Conservation (phyloP, 2,329 filamentous ascomycete species). For the Lasiodiplodia theobromae region DNA sequence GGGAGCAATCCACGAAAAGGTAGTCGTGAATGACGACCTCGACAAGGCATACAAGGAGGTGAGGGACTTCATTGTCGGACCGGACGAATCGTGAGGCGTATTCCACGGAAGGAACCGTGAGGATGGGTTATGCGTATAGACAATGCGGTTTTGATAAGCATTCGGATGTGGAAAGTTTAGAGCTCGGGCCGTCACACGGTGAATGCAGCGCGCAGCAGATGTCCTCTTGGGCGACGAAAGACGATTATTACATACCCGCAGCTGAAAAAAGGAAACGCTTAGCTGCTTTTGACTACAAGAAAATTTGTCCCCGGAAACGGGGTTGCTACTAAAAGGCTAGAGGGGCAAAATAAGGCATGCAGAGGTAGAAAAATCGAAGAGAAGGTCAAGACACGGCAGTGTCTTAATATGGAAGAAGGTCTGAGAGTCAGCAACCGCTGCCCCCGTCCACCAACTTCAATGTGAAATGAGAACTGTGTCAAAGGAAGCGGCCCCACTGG, state of each 20-base stretch:
- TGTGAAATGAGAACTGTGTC: conserved; percentile 28
- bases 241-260: conserved; percentile 30
- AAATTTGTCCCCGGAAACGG: conserved; percentile 9
- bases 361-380: conserved; percentile 27
- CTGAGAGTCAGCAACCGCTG: conserved; percentile 18
- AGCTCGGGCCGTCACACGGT: background rate
- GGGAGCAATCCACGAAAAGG: conserved; percentile 57
- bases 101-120: background rate
- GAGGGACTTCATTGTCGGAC: conserved; percentile 59
- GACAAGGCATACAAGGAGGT: conserved; percentile 59
- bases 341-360: conserved; percentile 24
- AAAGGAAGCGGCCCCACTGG: conserved; percentile 30
- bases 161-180: background rate
- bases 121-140: background rate
- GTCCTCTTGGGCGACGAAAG: conserved; percentile 6
- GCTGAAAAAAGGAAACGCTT: conserved; percentile 29
- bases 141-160: background rate
- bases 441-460: conserved; percentile 23
- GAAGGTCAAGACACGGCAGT: conserved; percentile 12
- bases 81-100: background rate
- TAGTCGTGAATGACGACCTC: conserved; percentile 60
- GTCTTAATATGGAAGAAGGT: conserved; percentile 8
- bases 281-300: conserved; percentile 30
- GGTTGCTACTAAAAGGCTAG: conserved; percentile 28
- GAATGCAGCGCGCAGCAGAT: background rate